Evolutionary conservation across 1,284 basidiomycete genomes (phyloP).

Genomic region (Cutaneotrichosporon cyanovorans): DNA sequence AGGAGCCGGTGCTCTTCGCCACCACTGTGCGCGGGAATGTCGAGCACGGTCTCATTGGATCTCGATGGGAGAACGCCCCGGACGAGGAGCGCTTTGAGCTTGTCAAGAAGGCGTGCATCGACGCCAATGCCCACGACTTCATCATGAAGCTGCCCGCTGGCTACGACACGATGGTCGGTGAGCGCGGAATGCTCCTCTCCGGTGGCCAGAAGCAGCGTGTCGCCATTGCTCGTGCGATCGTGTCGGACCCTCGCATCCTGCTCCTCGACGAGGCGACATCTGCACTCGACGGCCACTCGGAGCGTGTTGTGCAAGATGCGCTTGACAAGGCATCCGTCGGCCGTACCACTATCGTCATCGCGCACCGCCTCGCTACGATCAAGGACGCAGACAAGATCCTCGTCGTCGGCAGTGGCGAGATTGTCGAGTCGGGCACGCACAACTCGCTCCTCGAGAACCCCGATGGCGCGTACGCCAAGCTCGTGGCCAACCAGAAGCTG

Average conservation of each 20-base stretch:
- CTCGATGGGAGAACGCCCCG: conserved; percentile 56
- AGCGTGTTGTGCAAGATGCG: conserved; percentile 89
- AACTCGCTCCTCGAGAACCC: conserved; percentile 59
- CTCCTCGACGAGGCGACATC: conserved; percentile 59
- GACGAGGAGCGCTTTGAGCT: conserved; percentile 69
- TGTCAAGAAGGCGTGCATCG: conserved; percentile 80
- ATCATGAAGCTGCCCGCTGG: conserved; percentile 73
- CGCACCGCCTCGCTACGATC: conserved; percentile 48
- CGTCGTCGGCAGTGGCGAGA: conserved; percentile 74
- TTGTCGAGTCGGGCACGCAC: conserved; percentile 80
- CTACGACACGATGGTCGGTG: conserved; percentile 87
- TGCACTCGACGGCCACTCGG: conserved; percentile 80
- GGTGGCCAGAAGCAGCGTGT: conserved; percentile 90
- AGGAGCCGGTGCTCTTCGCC: conserved; percentile 82
- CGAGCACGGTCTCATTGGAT: conserved; percentile 80
- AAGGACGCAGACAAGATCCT: conserved; percentile 62
- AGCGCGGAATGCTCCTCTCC: conserved; percentile 83
- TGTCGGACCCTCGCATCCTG: conserved; percentile 64
- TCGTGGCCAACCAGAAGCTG: conserved; percentile 36
- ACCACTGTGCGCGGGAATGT: conserved; percentile 72
- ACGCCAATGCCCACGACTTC: conserved; percentile 86
- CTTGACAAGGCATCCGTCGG: conserved; percentile 77
- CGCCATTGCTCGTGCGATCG: conserved; percentile 85
- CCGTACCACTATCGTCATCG: conserved; percentile 49
- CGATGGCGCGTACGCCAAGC: conserved; percentile 50